Conservation (phyloP, 768 basidiomycete species). For the Asterophora lycoperdoides region DNA sequence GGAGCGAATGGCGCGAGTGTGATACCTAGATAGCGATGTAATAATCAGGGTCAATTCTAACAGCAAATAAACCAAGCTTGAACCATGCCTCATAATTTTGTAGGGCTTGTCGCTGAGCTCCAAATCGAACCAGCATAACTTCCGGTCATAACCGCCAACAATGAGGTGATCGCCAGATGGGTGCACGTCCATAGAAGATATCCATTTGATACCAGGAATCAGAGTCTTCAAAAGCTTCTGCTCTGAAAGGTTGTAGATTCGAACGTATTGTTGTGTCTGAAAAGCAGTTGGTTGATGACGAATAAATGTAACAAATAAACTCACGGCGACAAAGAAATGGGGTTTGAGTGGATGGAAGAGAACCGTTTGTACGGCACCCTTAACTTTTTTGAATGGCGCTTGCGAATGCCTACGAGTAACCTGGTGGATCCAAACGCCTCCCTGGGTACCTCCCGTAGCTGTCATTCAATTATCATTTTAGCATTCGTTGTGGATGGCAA, state of each 20-base stretch:
- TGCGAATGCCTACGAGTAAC: constrained; percentile 91
- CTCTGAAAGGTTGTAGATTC: constrained; percentile 90
- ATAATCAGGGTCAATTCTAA: constrained; percentile 9
- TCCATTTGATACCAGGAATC: constrained; percentile 94
- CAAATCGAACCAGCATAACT: constrained; percentile 98
- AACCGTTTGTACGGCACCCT: constrained; percentile 85
- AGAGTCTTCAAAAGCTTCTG: constrained; percentile 94
- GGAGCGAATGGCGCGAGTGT: constrained; percentile 88
- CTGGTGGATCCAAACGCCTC: constrained; percentile 95
- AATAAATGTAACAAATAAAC: constrained; percentile 26
- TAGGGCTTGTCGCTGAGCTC: constrained; percentile 96
- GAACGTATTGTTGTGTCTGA: constrained; percentile 94
- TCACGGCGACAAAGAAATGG: constrained; percentile 95
- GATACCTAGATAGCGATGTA: constrained; percentile 57
- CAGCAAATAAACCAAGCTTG: not conserved
- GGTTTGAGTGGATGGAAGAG: constrained; percentile 94
- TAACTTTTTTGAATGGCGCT: constrained; percentile 95
- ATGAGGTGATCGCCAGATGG: constrained; percentile 95
- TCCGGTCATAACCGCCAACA: constrained; percentile 96
- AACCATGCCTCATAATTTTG: constrained; percentile 80
- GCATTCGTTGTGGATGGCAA: constrained; percentile 9
- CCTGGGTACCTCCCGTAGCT: constrained; percentile 69
- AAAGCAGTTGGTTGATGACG: constrained; percentile 12
- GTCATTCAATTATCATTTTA: constrained; percentile 12
- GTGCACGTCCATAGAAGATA: constrained; percentile 95